A percentile compares a stretch with the other conserved stretches of the same genome.
phyloP scores from a whole-genome alignment of 75 land plant species.

The Picea sitchensis region DNA sequence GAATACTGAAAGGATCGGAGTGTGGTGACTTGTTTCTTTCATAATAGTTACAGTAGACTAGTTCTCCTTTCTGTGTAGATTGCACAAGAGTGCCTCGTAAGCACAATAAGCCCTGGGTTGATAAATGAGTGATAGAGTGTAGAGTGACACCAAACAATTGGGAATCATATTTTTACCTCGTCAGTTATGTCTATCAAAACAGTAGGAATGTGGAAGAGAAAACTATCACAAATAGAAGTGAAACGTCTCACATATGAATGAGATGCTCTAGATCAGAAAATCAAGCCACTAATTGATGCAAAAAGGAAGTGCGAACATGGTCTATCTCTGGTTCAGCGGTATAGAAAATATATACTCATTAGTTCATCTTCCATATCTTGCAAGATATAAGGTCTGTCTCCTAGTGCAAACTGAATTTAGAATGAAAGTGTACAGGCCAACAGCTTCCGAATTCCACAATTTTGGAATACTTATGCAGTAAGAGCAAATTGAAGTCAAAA shows the following conservation, averaged over 20 bases:
- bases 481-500: background rate
- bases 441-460: background rate
- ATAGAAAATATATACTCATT: background rate
- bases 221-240: background rate
- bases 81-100: no score
- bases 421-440: background rate
- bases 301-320: background rate
- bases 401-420: background rate
- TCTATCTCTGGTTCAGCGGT: background rate
- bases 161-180: background rate
- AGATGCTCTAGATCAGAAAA: background rate
- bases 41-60: no score
- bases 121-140: no score
- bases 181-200: background rate
- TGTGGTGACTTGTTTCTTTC: no score
- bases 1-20: no score
- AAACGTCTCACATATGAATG: background rate
- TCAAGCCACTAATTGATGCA: no score
- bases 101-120: no score
- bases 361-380: background rate
- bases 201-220: background rate
- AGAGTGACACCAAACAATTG: no score
- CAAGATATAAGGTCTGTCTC: background rate
- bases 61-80: no score
- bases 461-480: no score